Evolutionary conservation across 768 basidiomycete genomes (phyloP), one percentile per base, ranked within the genome.

Genomic region (Collybiopsis luxurians): DNA sequence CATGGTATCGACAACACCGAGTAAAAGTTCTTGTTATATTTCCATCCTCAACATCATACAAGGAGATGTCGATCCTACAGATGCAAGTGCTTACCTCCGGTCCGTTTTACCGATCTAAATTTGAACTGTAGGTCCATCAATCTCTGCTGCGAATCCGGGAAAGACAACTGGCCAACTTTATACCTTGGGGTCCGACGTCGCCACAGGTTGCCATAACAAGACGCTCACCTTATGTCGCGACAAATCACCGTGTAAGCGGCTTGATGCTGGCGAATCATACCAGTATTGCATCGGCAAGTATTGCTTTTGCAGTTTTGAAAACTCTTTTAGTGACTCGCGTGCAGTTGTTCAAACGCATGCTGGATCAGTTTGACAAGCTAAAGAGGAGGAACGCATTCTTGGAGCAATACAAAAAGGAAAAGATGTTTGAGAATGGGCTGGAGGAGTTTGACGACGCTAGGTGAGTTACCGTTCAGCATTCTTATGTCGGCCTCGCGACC

Each of bases 251-350:
- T 12, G 95, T 98, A 55, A 98, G 95, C 69, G 96, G 96, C 0
- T 79, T 99, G 50, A 98, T 99, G 97, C 82, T 99, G 49, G 97
- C 95, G 10, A 99, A 99, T 65, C 97, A 99, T 69, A 99, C 97
- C n/a, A 95, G 94, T 64, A 94, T 99, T 58, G 93, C 93, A 26
- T 95, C 94, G 31, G 92, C 95, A 34, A 13, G 63, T 39, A 89
- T 80, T 21, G 39, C 40, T 34, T 23, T 48, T 17, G n/a, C n/a
- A n/a, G n/a, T n/a, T n/a, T n/a, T n/a, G n/a, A n/a, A n/a, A n/a
- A n/a, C n/a, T n/a, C n/a, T n/a, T n/a, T n/a, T n/a, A 21, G 31
- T 50, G 49, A 34, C 23, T 27, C 11, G 23, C 23, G 30, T 46
- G 17, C 66, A 96, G 94, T 73, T 98, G 40, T 98, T 98, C 79